Evolutionary conservation across 2,329 filamentous ascomycete species (phyloP), one percentile per base, ranked within the genome.

Genomic region (Aspergillus costaricaensis): DNA sequence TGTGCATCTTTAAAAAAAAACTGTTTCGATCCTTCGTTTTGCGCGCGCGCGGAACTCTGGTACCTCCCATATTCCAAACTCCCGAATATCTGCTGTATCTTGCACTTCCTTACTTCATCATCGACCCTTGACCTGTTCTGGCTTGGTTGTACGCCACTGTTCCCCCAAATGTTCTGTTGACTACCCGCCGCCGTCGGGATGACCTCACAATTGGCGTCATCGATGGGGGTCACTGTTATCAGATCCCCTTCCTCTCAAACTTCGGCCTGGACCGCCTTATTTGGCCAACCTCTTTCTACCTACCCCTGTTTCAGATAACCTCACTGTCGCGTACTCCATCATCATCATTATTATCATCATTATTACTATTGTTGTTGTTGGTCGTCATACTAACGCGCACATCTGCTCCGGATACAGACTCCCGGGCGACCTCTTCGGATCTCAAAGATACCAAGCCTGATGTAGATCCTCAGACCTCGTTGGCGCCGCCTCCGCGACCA

Each of bases 401-500:
- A 14, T 51, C n/a, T 50, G 14, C 57, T 39, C 32, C 21, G 41
- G 39, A 54, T 47, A 56, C 58, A 74, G 70, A 77, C 64, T 67
- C 72, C 47, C 69, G 73, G 65, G 63, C 67, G 59, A 65, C 68
- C 53, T 71, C 74, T 64, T 70, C 73, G 57, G 74, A 72, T 32
- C 62, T 60, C 55, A 75, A 76, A 62, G 73, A 76, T n/a, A 64
- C 64, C 19, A 76, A 78, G 59, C 68, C 72, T 17, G 70, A 85
- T 81, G 81, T 81, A 75, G 86, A 89, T 73, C 75, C 79, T 57
- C 80, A 86, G 70, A 86, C 86, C 78, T 86, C 88, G 58, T 83
- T 91, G 71, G 87, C 88, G 67, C 88, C 89, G 67, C 88, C 89
- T 58, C 89, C 88, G 61, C 88, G 88, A 77, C 79, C 80, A 57